Conservation (phyloP, 2,329 filamentous ascomycete genomes). For the Leptographium wingfieldii region DNA sequence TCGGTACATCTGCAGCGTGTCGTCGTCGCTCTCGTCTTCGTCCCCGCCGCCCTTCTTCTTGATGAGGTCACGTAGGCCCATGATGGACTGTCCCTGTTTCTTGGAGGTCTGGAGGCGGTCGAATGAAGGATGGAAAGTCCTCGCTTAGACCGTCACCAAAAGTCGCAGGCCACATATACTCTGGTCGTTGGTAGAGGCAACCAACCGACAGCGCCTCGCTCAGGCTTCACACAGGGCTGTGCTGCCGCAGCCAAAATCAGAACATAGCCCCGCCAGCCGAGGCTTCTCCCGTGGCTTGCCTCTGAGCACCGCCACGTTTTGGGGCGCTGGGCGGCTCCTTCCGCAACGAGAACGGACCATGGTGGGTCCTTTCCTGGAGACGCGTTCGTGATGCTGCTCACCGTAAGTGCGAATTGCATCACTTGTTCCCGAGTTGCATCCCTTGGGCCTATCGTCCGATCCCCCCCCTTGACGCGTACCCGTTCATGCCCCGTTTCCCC, state of each 20-base stretch:
- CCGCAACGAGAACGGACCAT: neutral
- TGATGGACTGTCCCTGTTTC: neutral
- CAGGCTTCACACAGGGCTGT: too few species aligned
- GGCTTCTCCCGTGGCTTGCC: too few species aligned
- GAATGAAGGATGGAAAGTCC: too few species aligned
- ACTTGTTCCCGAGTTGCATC: neutral
- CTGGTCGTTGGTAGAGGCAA: too few species aligned
- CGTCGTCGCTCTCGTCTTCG: neutral
- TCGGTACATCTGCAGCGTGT: neutral
- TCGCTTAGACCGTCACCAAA: too few species aligned
- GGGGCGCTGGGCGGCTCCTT: neutral
- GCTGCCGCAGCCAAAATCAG: too few species aligned
- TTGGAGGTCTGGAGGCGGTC: too few species aligned
- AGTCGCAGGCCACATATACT: too few species aligned
- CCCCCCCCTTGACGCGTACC: neutral
- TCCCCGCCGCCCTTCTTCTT: constrained; percentile 2
- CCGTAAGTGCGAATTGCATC: neutral
- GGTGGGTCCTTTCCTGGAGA: neutral
- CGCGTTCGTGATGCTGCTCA: neutral
- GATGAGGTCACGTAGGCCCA: constrained; percentile 8
- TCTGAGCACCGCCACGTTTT: too few species aligned
- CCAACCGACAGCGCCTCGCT: too few species aligned
- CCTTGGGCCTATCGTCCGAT: neutral
- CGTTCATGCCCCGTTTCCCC: constrained; percentile 20
- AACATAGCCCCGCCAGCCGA: too few species aligned